Evolutionary conservation across 345 rosid species (phyloP), one percentile per base, ranked within the genome.

Genomic region (Gossypium herbaceum): DNA sequence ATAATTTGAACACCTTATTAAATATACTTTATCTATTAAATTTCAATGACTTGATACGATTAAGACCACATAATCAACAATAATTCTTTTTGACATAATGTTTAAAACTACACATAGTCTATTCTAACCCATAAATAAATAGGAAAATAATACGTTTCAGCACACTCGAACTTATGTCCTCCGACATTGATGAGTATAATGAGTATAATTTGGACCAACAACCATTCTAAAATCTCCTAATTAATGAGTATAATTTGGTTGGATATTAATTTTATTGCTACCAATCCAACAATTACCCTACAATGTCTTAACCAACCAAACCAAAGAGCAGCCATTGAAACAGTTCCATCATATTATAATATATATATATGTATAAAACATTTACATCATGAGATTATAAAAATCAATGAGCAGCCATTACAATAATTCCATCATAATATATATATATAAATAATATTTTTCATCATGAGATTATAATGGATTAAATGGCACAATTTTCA

Each of bases 131-230:
- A 20, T 20, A 20, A 20, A 20, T 20, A 20, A 34, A 34, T 34
- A 34, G 1, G 1, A 34, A 6, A 34, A 34, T 1, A 34, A 34
- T 34, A 0, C 7, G 0, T 0, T 34, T 4, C 1, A 4, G 1
- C 7, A 4, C 0, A 34, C 41, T 34, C 7, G 1, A 34, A 1
- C 7, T 7, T 0, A 5, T 4, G 7, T 34, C 41, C 0, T 34
- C 7, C 1, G 5, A 5, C 1, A 34, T 34, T 34, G 0, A 34
- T n/a, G n/a, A n/a, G n/a, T n/a, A n/a, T n/a, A n/a, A n/a, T n/a
- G n/a, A n/a, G n/a, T n/a, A n/a, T n/a, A n/a, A n/a, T n/a, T n/a
- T 0, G 1, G 6, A 4, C 41, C 41, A 34, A 34, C 20, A 54
- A 54, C 7, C 10, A n/a, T 1, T 19, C 10, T n/a, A n/a, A 20